These are phyloP conservation scores for Condylostoma magnum DNA, from an alignment of 169 alveolate species.

Conservation along the genomic window DNA sequence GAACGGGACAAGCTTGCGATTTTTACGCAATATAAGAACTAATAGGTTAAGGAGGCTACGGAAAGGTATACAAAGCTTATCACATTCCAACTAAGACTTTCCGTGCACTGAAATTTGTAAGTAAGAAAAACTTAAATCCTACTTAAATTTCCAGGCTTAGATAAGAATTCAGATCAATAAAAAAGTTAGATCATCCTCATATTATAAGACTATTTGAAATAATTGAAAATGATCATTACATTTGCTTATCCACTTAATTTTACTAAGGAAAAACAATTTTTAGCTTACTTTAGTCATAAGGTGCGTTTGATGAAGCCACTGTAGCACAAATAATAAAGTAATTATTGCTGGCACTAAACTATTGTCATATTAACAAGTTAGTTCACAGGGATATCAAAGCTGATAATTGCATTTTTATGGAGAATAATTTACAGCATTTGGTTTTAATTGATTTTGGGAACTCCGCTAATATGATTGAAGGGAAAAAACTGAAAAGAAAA, in stretches of 20 bases:
- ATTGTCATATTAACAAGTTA: conserved; percentile 88
- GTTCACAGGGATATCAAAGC: conserved; percentile 91
- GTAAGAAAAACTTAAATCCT: no score
- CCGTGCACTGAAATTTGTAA: no score
- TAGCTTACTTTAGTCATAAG: neutral
- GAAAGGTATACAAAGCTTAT: no score
- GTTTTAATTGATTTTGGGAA: conserved; percentile 24
- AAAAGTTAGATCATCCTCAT: conserved; percentile 20
- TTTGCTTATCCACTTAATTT: conserved; percentile 1
- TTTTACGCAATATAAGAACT: no score
- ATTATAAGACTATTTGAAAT: conserved; percentile 26
- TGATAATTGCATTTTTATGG: conserved; percentile 75
- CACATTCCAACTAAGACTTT: no score
- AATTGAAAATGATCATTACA: conserved; percentile 12
- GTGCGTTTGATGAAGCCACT: conserved; percentile 83
- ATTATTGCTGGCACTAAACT: conserved; percentile 88
- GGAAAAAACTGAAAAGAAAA: neutral
- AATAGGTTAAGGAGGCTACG: no score
- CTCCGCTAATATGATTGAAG: neutral
- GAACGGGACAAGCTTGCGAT: no score
- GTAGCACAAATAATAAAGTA: conserved; percentile 92
- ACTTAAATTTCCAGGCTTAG: no score
- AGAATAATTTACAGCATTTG: conserved; percentile 52
- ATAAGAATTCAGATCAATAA: neutral
- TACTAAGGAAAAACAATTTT: conserved; percentile 24